These are phyloP conservation scores for Porcisia deanei DNA, from an alignment of 208 protist genomes.

Conservation along the genomic window DNA sequence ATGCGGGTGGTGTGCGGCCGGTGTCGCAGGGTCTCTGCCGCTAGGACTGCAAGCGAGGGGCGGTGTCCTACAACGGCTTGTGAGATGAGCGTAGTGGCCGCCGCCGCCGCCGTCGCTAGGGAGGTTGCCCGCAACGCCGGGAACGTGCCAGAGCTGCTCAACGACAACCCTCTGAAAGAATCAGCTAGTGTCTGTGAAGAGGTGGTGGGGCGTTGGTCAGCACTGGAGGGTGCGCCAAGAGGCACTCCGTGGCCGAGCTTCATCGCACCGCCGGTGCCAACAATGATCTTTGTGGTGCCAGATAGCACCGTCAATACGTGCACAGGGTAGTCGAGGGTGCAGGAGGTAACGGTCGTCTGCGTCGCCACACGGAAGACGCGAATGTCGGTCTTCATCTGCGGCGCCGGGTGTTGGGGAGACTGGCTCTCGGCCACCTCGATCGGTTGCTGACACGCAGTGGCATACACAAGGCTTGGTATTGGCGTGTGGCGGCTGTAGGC, in stretches of 20 bases:
- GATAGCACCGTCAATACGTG: slow-evolving; percentile 8
- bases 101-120: neutral
- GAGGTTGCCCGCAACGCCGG: neutral
- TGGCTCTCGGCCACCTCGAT: neutral
- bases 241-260: neutral
- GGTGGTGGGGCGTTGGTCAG: no score
- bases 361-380: slow-evolving; percentile 22
- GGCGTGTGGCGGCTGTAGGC: slow-evolving; percentile 14
- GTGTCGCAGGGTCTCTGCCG: neutral
- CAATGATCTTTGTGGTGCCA: slow-evolving; percentile 25
- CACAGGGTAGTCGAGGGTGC: slow-evolving; percentile 32
- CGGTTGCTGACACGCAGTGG: slow-evolving; percentile 2
- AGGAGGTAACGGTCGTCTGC: slow-evolving; percentile 25
- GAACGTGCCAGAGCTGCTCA: slow-evolving; percentile 4
- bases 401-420: neutral
- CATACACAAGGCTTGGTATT: slow-evolving; percentile 27
- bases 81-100: neutral
- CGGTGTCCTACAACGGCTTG: neutral
- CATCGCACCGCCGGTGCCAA: slow-evolving; percentile 15
- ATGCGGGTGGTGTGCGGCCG: neutral
- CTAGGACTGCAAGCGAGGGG: neutral
- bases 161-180: neutral
- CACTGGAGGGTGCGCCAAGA: neutral
- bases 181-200: neutral
- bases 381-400: slow-evolving; percentile 5